A percentile compares a stretch with the other conserved stretches of the same genome.
phyloP scores from a whole-genome alignment of 345 rosid genomes.

The Cochlearia excelsa region DNA sequence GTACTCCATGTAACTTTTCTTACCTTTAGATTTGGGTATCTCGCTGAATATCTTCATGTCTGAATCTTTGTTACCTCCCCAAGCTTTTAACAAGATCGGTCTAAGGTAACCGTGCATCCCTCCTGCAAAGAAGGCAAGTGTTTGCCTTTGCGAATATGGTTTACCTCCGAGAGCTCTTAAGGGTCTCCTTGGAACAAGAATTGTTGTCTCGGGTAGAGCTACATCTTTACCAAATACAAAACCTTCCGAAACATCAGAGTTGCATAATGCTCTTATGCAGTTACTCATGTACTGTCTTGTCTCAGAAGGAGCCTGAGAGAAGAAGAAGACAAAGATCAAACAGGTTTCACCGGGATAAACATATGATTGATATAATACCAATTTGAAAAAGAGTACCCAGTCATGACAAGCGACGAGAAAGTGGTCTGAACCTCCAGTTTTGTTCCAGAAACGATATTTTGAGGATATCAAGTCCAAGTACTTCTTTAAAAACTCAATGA shows the following conservation, averaged over 20 bases:
- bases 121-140: constrained; percentile 89
- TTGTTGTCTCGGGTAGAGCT: constrained; percentile 80
- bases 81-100: constrained; percentile 63
- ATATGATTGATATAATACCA: neutral
- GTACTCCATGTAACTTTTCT: constrained; percentile 59
- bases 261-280: constrained; percentile 91
- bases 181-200: constrained; percentile 54
- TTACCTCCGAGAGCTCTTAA: constrained; percentile 69
- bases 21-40: constrained; percentile 59
- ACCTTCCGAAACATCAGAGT: constrained; percentile 78
- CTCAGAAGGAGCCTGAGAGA: constrained; percentile 76
- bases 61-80: constrained; percentile 78
- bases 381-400: constrained; percentile 54
- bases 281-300: constrained; percentile 63
- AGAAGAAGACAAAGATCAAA: neutral
- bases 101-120: constrained; percentile 87
- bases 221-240: constrained; percentile 85
- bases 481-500: constrained; percentile 53
- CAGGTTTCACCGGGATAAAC: neutral
- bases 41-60: constrained; percentile 74
- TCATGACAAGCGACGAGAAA: constrained; percentile 97
- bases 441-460: constrained; percentile 80
- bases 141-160: constrained; percentile 61
- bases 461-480: constrained; percentile 59
- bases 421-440: constrained; percentile 88